Evolutionary conservation across 208 protist species (phyloP), one percentile per base, ranked within the genome.

Genomic region (Trypanosoma platydactyli): DNA sequence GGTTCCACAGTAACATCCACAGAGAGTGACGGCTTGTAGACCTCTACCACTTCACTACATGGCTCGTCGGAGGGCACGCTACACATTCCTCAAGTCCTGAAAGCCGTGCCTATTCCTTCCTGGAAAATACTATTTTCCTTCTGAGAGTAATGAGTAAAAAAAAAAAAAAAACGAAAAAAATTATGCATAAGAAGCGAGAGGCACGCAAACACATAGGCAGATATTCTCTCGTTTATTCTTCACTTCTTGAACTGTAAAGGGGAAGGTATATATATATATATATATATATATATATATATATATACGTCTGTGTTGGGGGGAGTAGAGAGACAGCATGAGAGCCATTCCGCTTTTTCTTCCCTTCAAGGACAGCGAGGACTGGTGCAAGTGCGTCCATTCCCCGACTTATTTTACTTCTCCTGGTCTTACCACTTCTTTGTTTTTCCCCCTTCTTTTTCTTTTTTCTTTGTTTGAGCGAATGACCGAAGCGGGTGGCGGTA

Each of bases 1-100:
- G 53, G 49, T 38, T 75, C 52, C 69, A 65, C 79, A 27, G 54
- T 75, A 1, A 95, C 81, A 54, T 93, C 83, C 6, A 95, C 86
- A 5, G 63, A 74, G 40, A 95, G 64, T 16, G 73, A 73, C 24
- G 89, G 89, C 59, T 84, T 93, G 66, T 95, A 95, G 12, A 63
- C 58, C 30, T 66, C 62, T n/a, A 35, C 18, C 12, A 25, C 3
- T 20, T 15, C 24, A 35, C 61, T 59, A 20, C 0, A 11, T 7
- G 52, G 6, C 6, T 68, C 55, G 7, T 62, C 40, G 5, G 54
- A 16, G 24, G 52, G 33, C 15, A 56, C 11, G 24, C 49, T 59
- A 48, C 59, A 18, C 66, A 71, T 71, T 24, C 29, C 41, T 51
- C 27, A 46, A 59, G 6, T 1, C 9, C 16, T 25, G 54, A 38